phyloP scores from a whole-genome alignment of 2,329 filamentous ascomycete genomes.

The Talaromyces amestolkiae region DNA sequence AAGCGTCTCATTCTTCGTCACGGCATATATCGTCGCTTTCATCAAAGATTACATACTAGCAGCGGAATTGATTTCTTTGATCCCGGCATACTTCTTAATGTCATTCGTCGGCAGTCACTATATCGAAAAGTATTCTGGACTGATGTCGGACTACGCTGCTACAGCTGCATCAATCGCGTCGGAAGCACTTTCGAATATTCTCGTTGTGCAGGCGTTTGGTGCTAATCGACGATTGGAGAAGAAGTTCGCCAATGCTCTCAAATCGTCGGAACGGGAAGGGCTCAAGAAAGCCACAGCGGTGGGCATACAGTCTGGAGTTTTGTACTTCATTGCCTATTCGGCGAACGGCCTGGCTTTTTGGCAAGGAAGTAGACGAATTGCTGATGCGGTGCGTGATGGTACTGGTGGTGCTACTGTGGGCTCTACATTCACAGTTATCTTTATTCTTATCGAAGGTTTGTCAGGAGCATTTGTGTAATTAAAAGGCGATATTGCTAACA shows the following conservation, averaged over 20 bases:
- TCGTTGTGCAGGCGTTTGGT: constrained; percentile 59
- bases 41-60: constrained; percentile 62
- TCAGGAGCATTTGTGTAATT: too few relatives aligned
- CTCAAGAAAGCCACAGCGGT: constrained; percentile 56
- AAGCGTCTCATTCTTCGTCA: constrained; percentile 64
- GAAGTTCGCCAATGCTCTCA: constrained; percentile 57
- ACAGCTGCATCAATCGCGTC: constrained; percentile 59
- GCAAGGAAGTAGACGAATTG: constrained; percentile 58
- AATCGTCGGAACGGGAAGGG: constrained; percentile 50
- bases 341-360: constrained; percentile 65
- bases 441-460: constrained; percentile 39
- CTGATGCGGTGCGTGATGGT: constrained; percentile 35
- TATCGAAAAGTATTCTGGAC: constrained; percentile 44
- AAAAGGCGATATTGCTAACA: constrained; percentile 17
- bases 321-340: constrained; percentile 65
- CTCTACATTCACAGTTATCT: constrained; percentile 39
- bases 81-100: constrained; percentile 46
- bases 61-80: constrained; percentile 61
- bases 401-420: constrained; percentile 31
- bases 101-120: constrained; percentile 43
- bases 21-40: constrained; percentile 66
- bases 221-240: constrained; percentile 44
- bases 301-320: constrained; percentile 56
- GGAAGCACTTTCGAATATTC: constrained; percentile 56
- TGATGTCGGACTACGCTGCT: constrained; percentile 51